Conservation (phyloP, 1,284 basidiomycete species). For the Ustilago hordei region DNA sequence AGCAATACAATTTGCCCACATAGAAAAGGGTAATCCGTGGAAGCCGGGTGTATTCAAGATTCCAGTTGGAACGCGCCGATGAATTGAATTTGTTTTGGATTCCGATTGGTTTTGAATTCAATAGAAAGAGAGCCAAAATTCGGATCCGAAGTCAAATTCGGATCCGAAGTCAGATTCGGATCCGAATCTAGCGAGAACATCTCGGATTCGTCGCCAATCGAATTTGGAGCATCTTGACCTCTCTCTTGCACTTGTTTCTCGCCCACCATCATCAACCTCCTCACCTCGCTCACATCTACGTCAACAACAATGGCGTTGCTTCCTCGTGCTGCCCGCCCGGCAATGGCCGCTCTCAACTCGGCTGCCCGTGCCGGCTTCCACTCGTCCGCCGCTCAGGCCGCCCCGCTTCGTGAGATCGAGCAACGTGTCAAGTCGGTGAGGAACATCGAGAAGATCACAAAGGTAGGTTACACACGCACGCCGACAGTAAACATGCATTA, state of each 20-base stretch:
- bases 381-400: conserved; percentile 81
- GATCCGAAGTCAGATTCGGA: conserved; percentile 27
- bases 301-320: conserved; percentile 59
- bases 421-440: conserved; percentile 94
- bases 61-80: background rate
- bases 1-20: too few species aligned
- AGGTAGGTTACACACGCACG: conserved; percentile 75
- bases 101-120: background rate
- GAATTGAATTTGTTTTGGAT: background rate
- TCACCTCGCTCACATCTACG: background rate
- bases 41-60: background rate
- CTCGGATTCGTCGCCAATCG: background rate
- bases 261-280: background rate
- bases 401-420: conserved; percentile 97
- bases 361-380: conserved; percentile 64
- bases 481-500: background rate
- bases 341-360: conserved; percentile 49
- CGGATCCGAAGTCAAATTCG: conserved; percentile 36
- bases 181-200: background rate
- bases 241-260: conserved; percentile 1
- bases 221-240: conserved; percentile 3
- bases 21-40: background rate
- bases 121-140: conserved; percentile 14
- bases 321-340: conserved; percentile 59
- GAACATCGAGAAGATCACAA: conserved; percentile 98